Evolutionary conservation across 352 stramenopile species (phyloP), one percentile per base, ranked within the genome.

Genomic region (Globisporangium lucens): DNA sequence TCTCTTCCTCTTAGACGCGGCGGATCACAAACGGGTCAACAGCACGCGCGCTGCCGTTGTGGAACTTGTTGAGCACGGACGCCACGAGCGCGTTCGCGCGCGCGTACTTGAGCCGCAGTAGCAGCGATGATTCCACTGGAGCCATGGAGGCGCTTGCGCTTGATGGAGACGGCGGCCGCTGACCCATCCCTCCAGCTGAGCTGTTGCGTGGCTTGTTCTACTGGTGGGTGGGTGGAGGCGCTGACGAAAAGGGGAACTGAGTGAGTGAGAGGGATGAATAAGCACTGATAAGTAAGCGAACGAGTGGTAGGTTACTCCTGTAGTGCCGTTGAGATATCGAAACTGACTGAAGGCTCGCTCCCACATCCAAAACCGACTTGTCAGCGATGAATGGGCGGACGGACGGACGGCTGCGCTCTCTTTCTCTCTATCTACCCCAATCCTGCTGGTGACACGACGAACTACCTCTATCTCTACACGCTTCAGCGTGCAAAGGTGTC

Each of bases 11-110:
- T 51, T 89, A 69, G 0, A 93, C 67, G 17, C 70, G 64, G 17
- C 79, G 75, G 51, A 87, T 78, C 65, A 93, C 85, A 47, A 87
- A 85, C 24, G 78, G 69, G 53, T 91, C 85, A n/a, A 93, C 80
- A 2, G 83, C 80, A 27, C 83, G 78, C 27, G 71, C 68, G 24
- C 81, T 90, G 9, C 85, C 85, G 51, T 91, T 91, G 71, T 93
- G 77, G 65, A 80, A 90, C 59, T 91, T 90, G 75, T 93, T 91
- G 51, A 89, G 72, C 27, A 93, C 63, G 6, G 78, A 79, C 20
- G 76, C 59, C 17, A 93, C 75, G 47, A 91, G 69, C 46, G 75
- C 73, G 53, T 76, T 83, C 7, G 81, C 83, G 41, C 83, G 79
- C 46, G 66, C 51, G 49, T 82, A 93, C 66, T 78, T 85, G 41